Evolutionary conservation across 306 rosid species (phyloP), one percentile per base, ranked within the genome.

Genomic region (Luffa aegyptiaca): DNA sequence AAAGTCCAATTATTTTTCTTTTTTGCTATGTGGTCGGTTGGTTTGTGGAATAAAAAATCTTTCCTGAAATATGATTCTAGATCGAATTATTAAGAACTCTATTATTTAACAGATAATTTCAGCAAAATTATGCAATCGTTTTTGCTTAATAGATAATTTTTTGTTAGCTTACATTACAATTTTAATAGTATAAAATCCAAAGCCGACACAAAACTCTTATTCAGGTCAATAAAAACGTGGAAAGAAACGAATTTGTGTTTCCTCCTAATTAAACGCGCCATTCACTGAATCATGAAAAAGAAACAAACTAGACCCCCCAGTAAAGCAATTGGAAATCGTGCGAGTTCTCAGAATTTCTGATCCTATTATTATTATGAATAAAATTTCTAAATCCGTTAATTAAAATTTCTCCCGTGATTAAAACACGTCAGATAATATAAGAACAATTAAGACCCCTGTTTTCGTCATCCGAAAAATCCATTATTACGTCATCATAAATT

Each of bases 401-500:
- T 14, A 2, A 66, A 66, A 17, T 66, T 14, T 8, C 1, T 33
- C 73, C 73, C 7, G 31, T 66, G 31, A 66, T 21, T 44, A 21
- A 62, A 44, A n/a, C 76, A 42, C 53, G 75, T 39, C 73, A 14
- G 26, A 66, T 66, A 66, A 62, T 13, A 62, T 39, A 39, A 39
- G 11, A 48, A 10, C 8, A 52, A 7, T 18, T 5, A 37, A 5
- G 6, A 10, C 74, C 20, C 18, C 8, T 36, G 18, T 68, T 17
- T 41, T 44, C 55, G 76, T 70, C 76, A 70, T 2, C 36, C 8
- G 7, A 49, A 33, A 70, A 70, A n/a, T 70, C 31, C 11, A 70
- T 70, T 70, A 70, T 70, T 20, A 20, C 76, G 76, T 70, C 76
- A 70, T 70, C 36, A 45, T 65, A 69, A n/a, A n/a, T 10, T 21